phyloP scores from a whole-genome alignment of 768 basidiomycete genomes.

The Amanita brunnescens region DNA sequence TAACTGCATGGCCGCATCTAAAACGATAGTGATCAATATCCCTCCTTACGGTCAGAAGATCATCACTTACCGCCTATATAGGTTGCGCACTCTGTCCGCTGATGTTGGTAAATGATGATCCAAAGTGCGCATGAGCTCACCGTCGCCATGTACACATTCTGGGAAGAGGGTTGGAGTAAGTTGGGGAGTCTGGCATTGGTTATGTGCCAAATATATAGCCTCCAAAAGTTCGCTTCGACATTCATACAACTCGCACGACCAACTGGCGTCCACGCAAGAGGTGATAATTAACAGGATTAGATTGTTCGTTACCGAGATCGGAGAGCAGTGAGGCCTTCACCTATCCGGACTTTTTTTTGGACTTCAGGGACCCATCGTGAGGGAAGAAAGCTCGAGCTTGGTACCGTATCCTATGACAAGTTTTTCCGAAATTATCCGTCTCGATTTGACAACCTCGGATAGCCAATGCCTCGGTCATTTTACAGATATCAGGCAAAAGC shows the following conservation, averaged over 20 bases:
- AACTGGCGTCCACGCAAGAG: not conserved
- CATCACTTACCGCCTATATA: conserved; percentile 39
- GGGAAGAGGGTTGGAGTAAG: conserved; percentile 11
- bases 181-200: not conserved
- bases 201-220: conserved; percentile 1
- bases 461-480: conserved; percentile 4
- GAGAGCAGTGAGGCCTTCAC: conserved; percentile 4
- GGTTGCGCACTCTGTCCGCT: conserved; percentile 41
- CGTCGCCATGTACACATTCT: conserved; percentile 55
- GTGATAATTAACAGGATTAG: conserved; percentile 1
- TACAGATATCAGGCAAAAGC: not conserved
- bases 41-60: not conserved
- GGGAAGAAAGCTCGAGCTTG: not conserved
- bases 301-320: conserved; percentile 6
- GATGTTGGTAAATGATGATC: not conserved
- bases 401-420: not conserved
- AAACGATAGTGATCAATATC: conserved; percentile 8
- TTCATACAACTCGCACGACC: conserved; percentile 1
- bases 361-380: conserved; percentile 2
- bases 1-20: conserved; percentile 50
- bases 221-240: conserved; percentile 4
- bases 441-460: conserved; percentile 1
- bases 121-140: conserved; percentile 24
- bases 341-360: conserved; percentile 6
- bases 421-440: not conserved